Evolutionary conservation across 2,329 filamentous ascomycete species (phyloP).

Genomic region (Paraphaeosphaeria minitans): DNA sequence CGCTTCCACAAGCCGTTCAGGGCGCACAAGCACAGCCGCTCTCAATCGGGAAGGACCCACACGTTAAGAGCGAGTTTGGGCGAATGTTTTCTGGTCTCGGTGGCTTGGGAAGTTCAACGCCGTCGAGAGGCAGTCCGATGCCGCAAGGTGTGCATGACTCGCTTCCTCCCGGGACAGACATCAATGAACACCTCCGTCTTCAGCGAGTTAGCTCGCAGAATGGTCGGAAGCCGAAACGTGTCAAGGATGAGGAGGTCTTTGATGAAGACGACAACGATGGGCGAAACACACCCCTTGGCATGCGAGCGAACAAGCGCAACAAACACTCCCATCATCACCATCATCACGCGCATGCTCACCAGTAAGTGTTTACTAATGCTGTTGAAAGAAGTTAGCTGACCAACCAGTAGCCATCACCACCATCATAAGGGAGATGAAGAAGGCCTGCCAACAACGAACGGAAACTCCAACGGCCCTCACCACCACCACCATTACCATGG

Average conservation of each 20-base stretch:
- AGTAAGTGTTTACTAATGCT: conserved; percentile 48
- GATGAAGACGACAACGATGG: conserved; percentile 71
- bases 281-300: conserved; percentile 64
- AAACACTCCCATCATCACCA: conserved; percentile 65
- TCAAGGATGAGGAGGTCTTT: conserved; percentile 74
- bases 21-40: conserved; percentile 82
- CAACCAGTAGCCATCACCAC: conserved; percentile 54
- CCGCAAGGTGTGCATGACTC: conserved; percentile 38
- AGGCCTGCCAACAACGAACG: conserved; percentile 37
- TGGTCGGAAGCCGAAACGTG: conserved; percentile 58
- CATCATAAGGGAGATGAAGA: conserved; percentile 60
- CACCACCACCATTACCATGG: conserved; percentile 49
- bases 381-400: conserved; percentile 13
- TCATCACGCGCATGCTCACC: conserved; percentile 57
- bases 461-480: conserved; percentile 34
- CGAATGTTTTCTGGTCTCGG: conserved; percentile 95
- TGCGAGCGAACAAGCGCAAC: conserved; percentile 70
- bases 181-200: conserved; percentile 36
- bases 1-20: conserved; percentile 90
- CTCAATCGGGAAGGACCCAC: conserved; percentile 79
- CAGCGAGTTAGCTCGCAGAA: conserved; percentile 46
- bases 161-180: conserved; percentile 33
- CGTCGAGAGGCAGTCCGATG: conserved; percentile 58
- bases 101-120: conserved; percentile 64
- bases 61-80: conserved; percentile 93